These are phyloP conservation scores for Ramaria rubella DNA, from an alignment of 768 basidiomycete genomes.

Conservation along the genomic window DNA sequence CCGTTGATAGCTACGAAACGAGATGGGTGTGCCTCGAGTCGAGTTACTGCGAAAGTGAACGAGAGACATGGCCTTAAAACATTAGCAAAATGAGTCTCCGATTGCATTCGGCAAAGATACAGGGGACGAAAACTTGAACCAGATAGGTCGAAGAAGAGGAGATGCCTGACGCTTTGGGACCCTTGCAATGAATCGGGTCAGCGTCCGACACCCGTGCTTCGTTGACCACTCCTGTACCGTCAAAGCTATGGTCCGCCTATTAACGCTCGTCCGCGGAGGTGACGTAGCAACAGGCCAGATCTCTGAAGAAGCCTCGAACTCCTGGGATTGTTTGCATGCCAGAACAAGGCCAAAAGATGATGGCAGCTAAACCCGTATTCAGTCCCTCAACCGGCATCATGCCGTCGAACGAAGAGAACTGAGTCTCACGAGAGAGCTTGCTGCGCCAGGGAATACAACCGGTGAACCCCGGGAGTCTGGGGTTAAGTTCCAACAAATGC, in stretches of 20 bases:
- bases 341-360: not conserved
- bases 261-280: constrained; percentile 1
- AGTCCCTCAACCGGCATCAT: not conserved
- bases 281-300: not conserved
- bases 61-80: not conserved
- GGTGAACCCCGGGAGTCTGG: constrained; percentile 1
- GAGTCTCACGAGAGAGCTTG: not conserved
- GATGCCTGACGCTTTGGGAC: not conserved
- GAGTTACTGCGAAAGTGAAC: not conserved
- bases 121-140: not conserved
- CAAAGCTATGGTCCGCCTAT: not conserved
- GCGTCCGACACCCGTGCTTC: not conserved
- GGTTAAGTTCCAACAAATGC: not conserved
- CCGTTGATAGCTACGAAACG: not conserved
- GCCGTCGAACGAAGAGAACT: not conserved
- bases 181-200: not conserved
- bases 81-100: not conserved
- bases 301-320: not conserved
- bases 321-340: not conserved
- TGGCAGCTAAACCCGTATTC: not conserved
- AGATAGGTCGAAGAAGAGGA: not conserved
- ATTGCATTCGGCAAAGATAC: not conserved
- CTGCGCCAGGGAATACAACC: not conserved
- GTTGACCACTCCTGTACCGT: not conserved
- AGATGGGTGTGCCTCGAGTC: not conserved